These are phyloP conservation scores for Geotrichum citri-aurantii DNA, from an alignment of 1,139 yeast species.

Conservation along the genomic window DNA sequence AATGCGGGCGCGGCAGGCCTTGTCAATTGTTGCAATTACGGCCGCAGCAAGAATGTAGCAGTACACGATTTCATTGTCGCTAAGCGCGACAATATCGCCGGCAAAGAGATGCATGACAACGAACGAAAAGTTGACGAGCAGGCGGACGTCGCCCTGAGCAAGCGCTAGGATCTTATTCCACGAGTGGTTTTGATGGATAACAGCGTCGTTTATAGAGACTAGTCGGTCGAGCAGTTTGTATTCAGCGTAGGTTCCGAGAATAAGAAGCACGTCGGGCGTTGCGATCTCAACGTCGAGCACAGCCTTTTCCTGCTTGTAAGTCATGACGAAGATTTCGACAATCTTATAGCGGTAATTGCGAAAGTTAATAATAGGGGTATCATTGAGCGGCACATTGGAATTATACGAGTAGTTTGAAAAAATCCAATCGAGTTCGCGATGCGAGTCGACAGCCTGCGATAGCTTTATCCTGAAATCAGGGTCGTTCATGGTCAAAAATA, in stretches of 20 bases:
- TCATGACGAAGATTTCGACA: constrained; percentile 18
- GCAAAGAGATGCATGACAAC: constrained; percentile 19
- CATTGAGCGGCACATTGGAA: constrained; percentile 13
- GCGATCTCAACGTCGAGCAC: constrained; percentile 17
- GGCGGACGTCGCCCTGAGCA: constrained; percentile 14
- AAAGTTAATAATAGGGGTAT: constrained; percentile 19
- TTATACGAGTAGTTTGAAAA: constrained; percentile 8
- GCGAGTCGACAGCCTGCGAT: constrained; percentile 11
- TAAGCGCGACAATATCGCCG: constrained; percentile 15
- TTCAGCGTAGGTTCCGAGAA: constrained; percentile 17
- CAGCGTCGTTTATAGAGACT: constrained; percentile 5
- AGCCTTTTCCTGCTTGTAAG: constrained; percentile 19
- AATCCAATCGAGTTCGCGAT: constrained; percentile 18
- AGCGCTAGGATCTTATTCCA: constrained; percentile 18
- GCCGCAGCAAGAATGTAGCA: constrained; percentile 20
- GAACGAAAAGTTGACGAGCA: constrained; percentile 17
- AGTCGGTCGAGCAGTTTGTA: constrained; percentile 16
- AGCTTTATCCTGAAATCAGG: constrained; percentile 16
- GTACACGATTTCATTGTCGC: constrained; percentile 18
- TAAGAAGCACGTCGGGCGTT: constrained; percentile 16
- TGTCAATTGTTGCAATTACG: constrained; percentile 13
- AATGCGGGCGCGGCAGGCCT: constrained; percentile 6
- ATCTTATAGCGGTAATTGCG: constrained; percentile 20
- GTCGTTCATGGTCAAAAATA: constrained; percentile 10
- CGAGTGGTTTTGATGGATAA: constrained; percentile 13